Evolutionary conservation across 345 rosid species (phyloP).

Genomic region (Citrus sp.): DNA sequence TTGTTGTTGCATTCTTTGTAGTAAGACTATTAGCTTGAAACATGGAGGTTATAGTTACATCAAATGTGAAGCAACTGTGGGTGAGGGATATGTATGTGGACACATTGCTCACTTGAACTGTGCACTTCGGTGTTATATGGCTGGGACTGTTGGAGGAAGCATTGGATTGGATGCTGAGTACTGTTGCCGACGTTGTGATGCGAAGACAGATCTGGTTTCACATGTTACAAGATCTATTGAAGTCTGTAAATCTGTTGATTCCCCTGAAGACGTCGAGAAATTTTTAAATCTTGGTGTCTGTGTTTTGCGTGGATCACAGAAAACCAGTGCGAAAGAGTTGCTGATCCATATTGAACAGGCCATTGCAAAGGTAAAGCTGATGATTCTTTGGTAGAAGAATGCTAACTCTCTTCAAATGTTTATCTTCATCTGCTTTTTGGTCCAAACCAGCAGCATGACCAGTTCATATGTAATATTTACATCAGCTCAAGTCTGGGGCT

Average conservation of each 20-base stretch:
- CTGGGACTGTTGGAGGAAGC: slow-evolving; percentile 84
- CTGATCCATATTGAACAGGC: slow-evolving; percentile 48
- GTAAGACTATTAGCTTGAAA: slow-evolving; percentile 45
- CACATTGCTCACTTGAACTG: slow-evolving; percentile 87
- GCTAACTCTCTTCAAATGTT: slow-evolving; percentile 2
- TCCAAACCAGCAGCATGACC: slow-evolving; percentile 16
- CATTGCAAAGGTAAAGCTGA: slow-evolving; percentile 51
- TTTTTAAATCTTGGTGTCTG: slow-evolving; percentile 57
- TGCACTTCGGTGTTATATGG: slow-evolving; percentile 79
- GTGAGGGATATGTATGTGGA: slow-evolving; percentile 54
- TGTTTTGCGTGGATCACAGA: slow-evolving; percentile 58
- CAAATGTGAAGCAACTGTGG: slow-evolving; percentile 63
- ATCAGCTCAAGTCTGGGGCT: slow-evolving; percentile 63
- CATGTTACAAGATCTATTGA: slow-evolving; percentile 52
- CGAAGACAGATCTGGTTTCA: slow-evolving; percentile 57
- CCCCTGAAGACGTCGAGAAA: slow-evolving; percentile 50
- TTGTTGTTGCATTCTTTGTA: slow-evolving; percentile 86
- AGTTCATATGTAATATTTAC: slow-evolving; percentile 20
- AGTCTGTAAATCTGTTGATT: slow-evolving; percentile 54
- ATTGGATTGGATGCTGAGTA: slow-evolving; percentile 91
- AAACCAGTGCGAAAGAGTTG: slow-evolving; percentile 41
- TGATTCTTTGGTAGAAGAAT: background rate
- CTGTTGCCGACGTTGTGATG: slow-evolving; percentile 81
- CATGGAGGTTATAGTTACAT: slow-evolving; percentile 62
- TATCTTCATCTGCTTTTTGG: background rate